Conservation (phyloP, 2,329 filamentous ascomycete genomes). For the Iodosphaeria phyllophila region DNA sequence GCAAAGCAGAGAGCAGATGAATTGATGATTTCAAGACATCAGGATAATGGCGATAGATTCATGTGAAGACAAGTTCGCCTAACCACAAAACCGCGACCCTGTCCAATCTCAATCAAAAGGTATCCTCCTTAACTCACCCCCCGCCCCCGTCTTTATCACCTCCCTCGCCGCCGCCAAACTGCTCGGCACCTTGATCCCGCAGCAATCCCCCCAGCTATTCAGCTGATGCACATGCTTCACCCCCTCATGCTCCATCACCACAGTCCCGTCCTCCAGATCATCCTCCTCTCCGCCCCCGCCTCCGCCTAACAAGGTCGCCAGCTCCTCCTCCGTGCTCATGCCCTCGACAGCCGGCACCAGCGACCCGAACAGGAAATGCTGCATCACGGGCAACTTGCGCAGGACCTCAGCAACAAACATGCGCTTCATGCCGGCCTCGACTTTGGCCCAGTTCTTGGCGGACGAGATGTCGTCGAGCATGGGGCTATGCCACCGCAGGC, state of each 20-base stretch:
- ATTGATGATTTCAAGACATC: too few relatives aligned
- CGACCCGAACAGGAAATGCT: conserved; percentile 89
- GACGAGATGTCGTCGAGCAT: conserved; percentile 97
- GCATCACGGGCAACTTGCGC: conserved; percentile 90
- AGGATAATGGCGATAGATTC: too few relatives aligned
- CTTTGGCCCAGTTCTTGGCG: conserved; percentile 76
- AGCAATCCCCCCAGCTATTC: conserved; percentile 83
- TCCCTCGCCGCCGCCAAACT: conserved; percentile 82
- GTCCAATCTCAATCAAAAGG: conserved; percentile 49
- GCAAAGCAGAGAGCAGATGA: too few relatives aligned
- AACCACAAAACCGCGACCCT: too few relatives aligned
- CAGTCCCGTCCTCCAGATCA: conserved; percentile 35
- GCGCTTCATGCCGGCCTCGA: conserved; percentile 84
- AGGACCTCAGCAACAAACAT: conserved; percentile 95
- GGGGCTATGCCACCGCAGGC: conserved; percentile 85
- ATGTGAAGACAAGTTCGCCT: too few relatives aligned
- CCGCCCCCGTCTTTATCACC: conserved; percentile 54
- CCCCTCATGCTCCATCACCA: conserved; percentile 42
- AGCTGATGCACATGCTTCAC: conserved; percentile 54
- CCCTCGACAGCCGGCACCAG: conserved; percentile 62
- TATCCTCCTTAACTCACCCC: conserved; percentile 47
- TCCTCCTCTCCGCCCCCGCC: conserved; percentile 26
- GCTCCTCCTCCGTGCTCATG: conserved; percentile 53
- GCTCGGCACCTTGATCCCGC: conserved; percentile 92
- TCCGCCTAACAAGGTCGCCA: too few relatives aligned